Evolutionary conservation across 108 stramenopile species (phyloP).

Genomic region (Hondaea fermentalgiana): DNA sequence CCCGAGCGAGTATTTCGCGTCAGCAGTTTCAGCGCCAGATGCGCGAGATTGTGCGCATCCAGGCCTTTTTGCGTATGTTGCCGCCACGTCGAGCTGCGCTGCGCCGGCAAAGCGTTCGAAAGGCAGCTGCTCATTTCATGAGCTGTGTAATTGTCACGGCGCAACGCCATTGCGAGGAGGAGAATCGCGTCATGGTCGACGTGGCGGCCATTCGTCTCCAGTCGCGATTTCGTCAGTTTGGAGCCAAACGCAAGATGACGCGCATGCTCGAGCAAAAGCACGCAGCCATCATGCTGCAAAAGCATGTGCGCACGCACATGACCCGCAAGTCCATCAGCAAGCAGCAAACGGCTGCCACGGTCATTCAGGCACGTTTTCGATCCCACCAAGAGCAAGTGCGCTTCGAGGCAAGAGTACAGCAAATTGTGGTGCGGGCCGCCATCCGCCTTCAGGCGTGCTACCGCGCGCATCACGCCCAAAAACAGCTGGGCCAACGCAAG

Average conservation of each 20-base stretch:
- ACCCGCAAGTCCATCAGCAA: background rate
- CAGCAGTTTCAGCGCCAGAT: background rate
- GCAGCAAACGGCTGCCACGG: background rate
- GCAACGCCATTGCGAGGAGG: background rate
- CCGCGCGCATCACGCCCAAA: background rate
- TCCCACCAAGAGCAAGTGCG: background rate
- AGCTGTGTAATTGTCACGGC: background rate
- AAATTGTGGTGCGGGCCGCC: background rate
- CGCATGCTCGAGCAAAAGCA: background rate
- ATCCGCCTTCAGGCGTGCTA: background rate
- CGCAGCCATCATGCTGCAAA: background rate
- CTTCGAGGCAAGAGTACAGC: background rate
- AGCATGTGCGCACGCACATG: background rate
- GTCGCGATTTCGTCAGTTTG: background rate
- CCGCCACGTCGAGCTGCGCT: background rate
- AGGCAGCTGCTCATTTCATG: background rate
- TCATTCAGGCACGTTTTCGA: background rate
- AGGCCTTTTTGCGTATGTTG: background rate
- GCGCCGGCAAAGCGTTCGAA: background rate
- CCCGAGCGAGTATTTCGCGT: background rate
- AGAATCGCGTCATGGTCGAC: background rate
- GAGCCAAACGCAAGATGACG: background rate
- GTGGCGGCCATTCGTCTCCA: background rate
- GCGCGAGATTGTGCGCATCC: background rate
- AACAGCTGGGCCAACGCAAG: constrained; percentile 1